Conservation (phyloP, 495 filamentous ascomycete genomes). For the Patellaria atrata region DNA sequence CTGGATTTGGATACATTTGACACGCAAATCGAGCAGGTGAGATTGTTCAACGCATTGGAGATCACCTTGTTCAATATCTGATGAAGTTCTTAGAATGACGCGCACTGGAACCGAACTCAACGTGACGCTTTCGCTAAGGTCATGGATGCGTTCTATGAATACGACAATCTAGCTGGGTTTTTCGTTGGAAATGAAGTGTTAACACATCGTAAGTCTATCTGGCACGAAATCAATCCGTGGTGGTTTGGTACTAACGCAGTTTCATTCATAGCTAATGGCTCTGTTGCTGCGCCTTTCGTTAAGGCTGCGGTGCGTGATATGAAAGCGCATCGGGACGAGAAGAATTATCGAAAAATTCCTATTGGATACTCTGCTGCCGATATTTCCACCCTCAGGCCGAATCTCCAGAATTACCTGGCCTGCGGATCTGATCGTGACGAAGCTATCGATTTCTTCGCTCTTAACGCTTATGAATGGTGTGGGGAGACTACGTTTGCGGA, state of each 20-base stretch:
- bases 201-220: slow-evolving; percentile 31
- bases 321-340: slow-evolving; percentile 63
- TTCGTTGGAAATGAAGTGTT: slow-evolving; percentile 84
- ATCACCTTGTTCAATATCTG: neutral
- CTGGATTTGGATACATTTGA: slow-evolving; percentile 76
- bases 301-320: slow-evolving; percentile 69
- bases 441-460: slow-evolving; percentile 64
- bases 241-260: neutral
- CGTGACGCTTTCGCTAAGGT: slow-evolving; percentile 51
- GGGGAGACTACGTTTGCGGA: slow-evolving; percentile 42
- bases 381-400: slow-evolving; percentile 64
- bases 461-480: slow-evolving; percentile 89
- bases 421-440: slow-evolving; percentile 56
- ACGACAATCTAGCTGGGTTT: slow-evolving; percentile 66
- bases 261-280: slow-evolving; percentile 32
- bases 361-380: slow-evolving; percentile 83
- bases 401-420: slow-evolving; percentile 78
- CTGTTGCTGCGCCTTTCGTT: slow-evolving; percentile 61
- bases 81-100: slow-evolving; percentile 28
- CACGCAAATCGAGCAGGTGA: slow-evolving; percentile 60
- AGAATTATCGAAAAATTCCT: slow-evolving; percentile 71
- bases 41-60: slow-evolving; percentile 15
- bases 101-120: slow-evolving; percentile 58
- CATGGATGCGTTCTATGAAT: slow-evolving; percentile 65
- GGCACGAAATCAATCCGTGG: neutral